phyloP scores from a whole-genome alignment of 805 yeast species.

The Lipomyces yamadae region DNA sequence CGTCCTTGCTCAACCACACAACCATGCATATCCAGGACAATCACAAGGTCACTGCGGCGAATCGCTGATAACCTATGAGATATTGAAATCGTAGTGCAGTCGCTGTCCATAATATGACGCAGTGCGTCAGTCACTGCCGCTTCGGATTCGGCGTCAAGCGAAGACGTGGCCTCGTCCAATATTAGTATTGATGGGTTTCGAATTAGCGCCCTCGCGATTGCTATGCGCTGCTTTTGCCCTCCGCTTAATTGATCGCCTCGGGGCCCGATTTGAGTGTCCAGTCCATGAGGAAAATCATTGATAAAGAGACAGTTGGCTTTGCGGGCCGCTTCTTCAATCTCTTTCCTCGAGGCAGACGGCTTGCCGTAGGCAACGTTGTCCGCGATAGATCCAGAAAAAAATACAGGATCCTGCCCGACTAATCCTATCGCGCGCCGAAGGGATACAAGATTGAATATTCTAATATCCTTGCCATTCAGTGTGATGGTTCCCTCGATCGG shows the following conservation, averaged over 20 bases:
- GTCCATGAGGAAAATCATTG: slow-evolving; percentile 61
- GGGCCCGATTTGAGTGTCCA: slow-evolving; percentile 58
- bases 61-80: slow-evolving; percentile 74
- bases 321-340: slow-evolving; percentile 48
- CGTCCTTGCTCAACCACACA: slow-evolving; percentile 57
- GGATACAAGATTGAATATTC: slow-evolving; percentile 71
- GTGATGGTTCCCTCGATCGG: slow-evolving; percentile 61
- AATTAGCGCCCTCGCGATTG: slow-evolving; percentile 65
- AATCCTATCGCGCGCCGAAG: slow-evolving; percentile 79
- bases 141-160: slow-evolving; percentile 64
- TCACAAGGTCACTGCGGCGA: slow-evolving; percentile 56
- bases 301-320: slow-evolving; percentile 69
- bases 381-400: slow-evolving; percentile 83
- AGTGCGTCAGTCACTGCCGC: slow-evolving; percentile 66
- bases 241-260: slow-evolving; percentile 61
- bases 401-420: slow-evolving; percentile 95
- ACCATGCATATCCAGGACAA: slow-evolving; percentile 59
- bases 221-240: slow-evolving; percentile 68
- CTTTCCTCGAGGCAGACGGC: slow-evolving; percentile 69
- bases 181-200: slow-evolving; percentile 60
- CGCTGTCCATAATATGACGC: slow-evolving; percentile 53
- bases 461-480: slow-evolving; percentile 83
- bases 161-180: slow-evolving; percentile 62
- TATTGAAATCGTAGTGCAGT: slow-evolving; percentile 72
- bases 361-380: slow-evolving; percentile 90